phyloP scores from a whole-genome alignment of 1,284 basidiomycete genomes.

The Fomitopsis pinicola region DNA sequence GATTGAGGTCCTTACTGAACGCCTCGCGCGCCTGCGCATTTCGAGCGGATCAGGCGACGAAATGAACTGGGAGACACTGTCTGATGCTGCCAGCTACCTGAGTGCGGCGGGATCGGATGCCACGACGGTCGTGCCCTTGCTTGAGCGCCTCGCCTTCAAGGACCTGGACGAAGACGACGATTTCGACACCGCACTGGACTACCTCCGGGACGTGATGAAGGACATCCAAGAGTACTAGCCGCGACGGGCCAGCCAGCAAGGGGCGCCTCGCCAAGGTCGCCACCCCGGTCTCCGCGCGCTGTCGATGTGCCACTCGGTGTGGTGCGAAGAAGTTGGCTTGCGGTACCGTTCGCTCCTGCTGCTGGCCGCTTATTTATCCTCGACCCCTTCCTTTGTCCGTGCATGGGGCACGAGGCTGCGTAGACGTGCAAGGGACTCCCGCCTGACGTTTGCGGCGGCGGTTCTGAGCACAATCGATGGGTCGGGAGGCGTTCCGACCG shows the following conservation, averaged over 20 bases:
- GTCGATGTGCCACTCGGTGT: not conserved
- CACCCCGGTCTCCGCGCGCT: not conserved
- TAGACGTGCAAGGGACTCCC: not conserved
- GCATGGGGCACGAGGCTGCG: not conserved
- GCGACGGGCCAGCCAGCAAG: not conserved
- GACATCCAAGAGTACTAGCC: not conserved
- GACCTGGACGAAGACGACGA: not conserved
- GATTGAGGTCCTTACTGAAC: not conserved
- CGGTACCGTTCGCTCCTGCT: not conserved
- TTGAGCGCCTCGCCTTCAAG: not conserved
- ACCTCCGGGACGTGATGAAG: not conserved
- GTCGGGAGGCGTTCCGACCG: not conserved
- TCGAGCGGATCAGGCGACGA: not conserved
- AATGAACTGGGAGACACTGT: not conserved
- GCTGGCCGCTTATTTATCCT: not conserved
- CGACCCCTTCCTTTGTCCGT: not conserved
- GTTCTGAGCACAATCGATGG: not conserved
- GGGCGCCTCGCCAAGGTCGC: not conserved
- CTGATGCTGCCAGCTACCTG: not conserved
- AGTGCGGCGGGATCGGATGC: not conserved
- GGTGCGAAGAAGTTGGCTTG: not conserved
- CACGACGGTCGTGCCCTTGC: not conserved
- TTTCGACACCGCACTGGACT: not conserved
- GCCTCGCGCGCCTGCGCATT: not conserved
- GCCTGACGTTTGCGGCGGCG: not conserved